Evolutionary conservation across 108 stramenopile genomes (phyloP).

Genomic region (Pseudonitzschia delicatissima): DNA sequence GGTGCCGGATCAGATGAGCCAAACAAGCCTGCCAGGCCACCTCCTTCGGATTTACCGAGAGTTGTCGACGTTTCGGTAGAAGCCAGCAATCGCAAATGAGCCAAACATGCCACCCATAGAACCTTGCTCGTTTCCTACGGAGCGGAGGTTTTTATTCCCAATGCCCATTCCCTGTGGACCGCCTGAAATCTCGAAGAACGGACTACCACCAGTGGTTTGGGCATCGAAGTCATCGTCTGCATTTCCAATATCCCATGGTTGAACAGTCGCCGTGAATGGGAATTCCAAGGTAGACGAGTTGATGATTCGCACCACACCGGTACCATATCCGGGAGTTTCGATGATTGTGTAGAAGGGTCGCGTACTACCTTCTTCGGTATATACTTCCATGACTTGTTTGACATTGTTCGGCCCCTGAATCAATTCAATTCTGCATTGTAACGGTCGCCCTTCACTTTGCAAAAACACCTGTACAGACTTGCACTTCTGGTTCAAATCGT

Average conservation of each 20-base stretch:
- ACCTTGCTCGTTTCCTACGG: background rate
- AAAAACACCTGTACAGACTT: conserved; percentile 47
- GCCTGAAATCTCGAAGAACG: conserved; percentile 9
- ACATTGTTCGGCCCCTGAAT: conserved; percentile 65
- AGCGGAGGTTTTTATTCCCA: conserved; percentile 3
- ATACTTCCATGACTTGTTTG: conserved; percentile 64
- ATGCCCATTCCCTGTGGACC: background rate
- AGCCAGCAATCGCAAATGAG: background rate
- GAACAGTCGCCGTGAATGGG: conserved; percentile 66
- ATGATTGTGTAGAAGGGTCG: conserved; percentile 59
- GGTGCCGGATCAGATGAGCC: background rate
- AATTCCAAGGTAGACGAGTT: conserved; percentile 80
- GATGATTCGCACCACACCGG: conserved; percentile 51
- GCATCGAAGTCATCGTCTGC: conserved; percentile 3
- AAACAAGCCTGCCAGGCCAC: conserved; percentile 1
- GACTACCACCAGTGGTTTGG: background rate
- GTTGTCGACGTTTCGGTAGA: background rate
- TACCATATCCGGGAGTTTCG: conserved; percentile 59
- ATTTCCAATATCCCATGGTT: conserved; percentile 55
- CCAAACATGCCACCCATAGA: conserved; percentile 10
- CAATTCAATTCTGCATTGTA: conserved; percentile 58
- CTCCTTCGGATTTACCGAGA: background rate
- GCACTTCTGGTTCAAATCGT: background rate
- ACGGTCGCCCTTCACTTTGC: conserved; percentile 57
- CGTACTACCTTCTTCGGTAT: conserved; percentile 55